A percentile compares a stretch with the other conserved stretches of the same genome.
These are phyloP conservation scores for Pseudogymnoascus sp. DNA, from an alignment of 2,329 filamentous ascomycete genomes.

Conservation along the genomic window DNA sequence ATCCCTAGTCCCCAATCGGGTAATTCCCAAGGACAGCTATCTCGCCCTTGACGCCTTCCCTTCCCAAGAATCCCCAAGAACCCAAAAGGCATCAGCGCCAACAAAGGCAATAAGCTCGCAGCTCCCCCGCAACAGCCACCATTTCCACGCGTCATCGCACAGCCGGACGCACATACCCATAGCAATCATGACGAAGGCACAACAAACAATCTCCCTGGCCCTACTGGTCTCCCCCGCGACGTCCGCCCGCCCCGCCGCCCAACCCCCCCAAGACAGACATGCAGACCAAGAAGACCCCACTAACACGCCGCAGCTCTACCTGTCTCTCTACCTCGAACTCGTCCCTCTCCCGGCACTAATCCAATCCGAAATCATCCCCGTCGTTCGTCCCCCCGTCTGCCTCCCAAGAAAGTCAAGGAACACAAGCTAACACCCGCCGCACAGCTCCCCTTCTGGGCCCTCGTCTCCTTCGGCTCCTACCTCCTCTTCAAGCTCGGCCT, in stretches of 20 bases:
- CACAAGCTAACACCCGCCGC: background rate
- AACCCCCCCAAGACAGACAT: conserved; percentile 4
- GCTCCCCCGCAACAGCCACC: conserved; percentile 2
- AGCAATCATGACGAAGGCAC: conserved; percentile 79
- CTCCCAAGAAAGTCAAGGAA: no score
- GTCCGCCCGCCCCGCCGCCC: conserved; percentile 26
- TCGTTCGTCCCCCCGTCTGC: conserved; percentile 53
- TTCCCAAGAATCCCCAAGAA: background rate
- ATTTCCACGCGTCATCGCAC: background rate
- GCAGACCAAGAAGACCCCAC: conserved; percentile 12
- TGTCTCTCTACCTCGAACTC: conserved; percentile 76
- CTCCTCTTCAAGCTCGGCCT: conserved; percentile 86
- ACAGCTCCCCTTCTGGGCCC: conserved; percentile 85
- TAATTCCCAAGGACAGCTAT: conserved; percentile 4
- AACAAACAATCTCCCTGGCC: conserved; percentile 83
- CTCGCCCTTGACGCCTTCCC: background rate
- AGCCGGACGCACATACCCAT: background rate
- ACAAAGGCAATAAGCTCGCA: conserved; percentile 4
- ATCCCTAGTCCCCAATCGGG: background rate
- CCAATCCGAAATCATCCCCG: conserved; percentile 79
- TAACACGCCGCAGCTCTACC: conserved; percentile 62
- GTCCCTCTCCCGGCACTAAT: conserved; percentile 72
- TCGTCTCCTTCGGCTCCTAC: conserved; percentile 87
- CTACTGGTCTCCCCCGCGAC: conserved; percentile 84
- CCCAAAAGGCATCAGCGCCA: background rate